Percentiles rank a stretch among this genome's conserved stretches.
phyloP scores from a whole-genome alignment of 1,284 basidiomycete species.

The Ceratobasidium sp. region DNA sequence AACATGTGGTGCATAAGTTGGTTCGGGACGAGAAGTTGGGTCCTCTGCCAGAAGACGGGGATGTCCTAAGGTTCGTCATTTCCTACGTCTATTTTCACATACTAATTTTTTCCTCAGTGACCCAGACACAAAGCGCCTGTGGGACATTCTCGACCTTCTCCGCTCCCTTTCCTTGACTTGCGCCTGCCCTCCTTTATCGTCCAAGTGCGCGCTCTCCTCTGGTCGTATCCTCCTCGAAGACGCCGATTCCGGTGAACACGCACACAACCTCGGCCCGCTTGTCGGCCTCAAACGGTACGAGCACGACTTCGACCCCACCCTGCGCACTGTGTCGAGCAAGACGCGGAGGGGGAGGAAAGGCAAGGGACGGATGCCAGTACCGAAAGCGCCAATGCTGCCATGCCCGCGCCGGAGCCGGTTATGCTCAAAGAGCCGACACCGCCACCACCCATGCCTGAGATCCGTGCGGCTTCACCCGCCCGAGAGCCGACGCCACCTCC shows the following conservation, averaged over 20 bases:
- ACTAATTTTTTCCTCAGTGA: slow-evolving; percentile 40
- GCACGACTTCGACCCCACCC: slow-evolving; percentile 17
- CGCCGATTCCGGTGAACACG: slow-evolving; percentile 23
- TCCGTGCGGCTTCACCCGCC: slow-evolving; percentile 25
- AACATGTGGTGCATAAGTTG: slow-evolving; percentile 84
- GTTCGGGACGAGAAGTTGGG: slow-evolving; percentile 71
- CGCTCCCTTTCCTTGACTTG: slow-evolving; percentile 49
- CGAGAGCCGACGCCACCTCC: slow-evolving; percentile 47
- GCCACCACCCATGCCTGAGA: slow-evolving; percentile 31
- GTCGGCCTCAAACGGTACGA: slow-evolving; percentile 34
- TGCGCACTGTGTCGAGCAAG: slow-evolving; percentile 38
- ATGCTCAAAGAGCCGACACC: slow-evolving; percentile 41
- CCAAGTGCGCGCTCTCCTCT: slow-evolving; percentile 29
- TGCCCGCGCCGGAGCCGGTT: slow-evolving; percentile 38
- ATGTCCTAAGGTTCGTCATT: slow-evolving; percentile 56
- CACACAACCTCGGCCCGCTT: slow-evolving; percentile 22
- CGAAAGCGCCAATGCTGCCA: slow-evolving; percentile 35
- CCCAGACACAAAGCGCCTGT: slow-evolving; percentile 45
- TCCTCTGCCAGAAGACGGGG: slow-evolving; percentile 39
- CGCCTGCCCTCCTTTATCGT: slow-evolving; percentile 33
- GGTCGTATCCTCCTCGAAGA: slow-evolving; percentile 38
- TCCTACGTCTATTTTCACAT: slow-evolving; percentile 45
- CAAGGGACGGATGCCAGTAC: slow-evolving; percentile 46
- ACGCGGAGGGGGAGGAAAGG: slow-evolving; percentile 30
- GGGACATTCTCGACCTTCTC: slow-evolving; percentile 42